Evolutionary conservation across 2,329 filamentous ascomycete genomes (phyloP).

Genomic region (Clonostachys chloroleuca): DNA sequence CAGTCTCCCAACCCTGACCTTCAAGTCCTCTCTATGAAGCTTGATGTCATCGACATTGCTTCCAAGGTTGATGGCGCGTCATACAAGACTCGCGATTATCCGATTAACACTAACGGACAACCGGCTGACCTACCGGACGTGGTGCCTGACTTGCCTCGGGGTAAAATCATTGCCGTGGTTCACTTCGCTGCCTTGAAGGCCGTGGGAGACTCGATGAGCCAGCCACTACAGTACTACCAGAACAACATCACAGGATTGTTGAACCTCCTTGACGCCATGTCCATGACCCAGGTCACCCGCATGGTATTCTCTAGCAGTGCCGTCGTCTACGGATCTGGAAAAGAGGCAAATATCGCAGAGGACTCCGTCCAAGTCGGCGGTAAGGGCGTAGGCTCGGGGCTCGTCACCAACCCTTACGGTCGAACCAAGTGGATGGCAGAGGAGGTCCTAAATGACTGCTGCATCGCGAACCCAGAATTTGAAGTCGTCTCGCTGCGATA

Average conservation of each 20-base stretch:
- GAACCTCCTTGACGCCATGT: constrained; percentile 52
- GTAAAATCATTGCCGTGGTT: constrained; percentile 55
- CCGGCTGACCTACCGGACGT: constrained; percentile 2
- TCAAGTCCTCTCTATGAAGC: constrained; percentile 18
- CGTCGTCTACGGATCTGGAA: constrained; percentile 58
- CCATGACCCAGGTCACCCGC: constrained; percentile 56
- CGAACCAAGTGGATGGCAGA: constrained; percentile 66
- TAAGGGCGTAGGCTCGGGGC: constrained; percentile 38
- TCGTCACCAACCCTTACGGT: constrained; percentile 59
- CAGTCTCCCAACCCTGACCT: too few relatives aligned
- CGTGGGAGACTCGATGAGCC: constrained; percentile 56
- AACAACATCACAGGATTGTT: constrained; percentile 65
- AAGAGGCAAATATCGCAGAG: constrained; percentile 39
- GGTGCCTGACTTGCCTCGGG: constrained; percentile 1
- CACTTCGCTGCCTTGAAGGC: constrained; percentile 67
- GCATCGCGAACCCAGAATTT: constrained; percentile 55
- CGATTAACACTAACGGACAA: too few relatives aligned
- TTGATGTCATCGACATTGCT: constrained; percentile 13
- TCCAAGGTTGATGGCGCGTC: constrained; percentile 11
- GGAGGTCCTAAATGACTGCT: constrained; percentile 59
- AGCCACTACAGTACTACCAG: constrained; percentile 59
- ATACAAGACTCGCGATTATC: constrained; percentile 12
- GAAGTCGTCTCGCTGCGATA: constrained; percentile 60
- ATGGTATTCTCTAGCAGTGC: constrained; percentile 67
- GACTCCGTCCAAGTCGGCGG: constrained; percentile 22